Conservation (phyloP, 495 filamentous ascomycete species). For the Platismatia glauca region DNA sequence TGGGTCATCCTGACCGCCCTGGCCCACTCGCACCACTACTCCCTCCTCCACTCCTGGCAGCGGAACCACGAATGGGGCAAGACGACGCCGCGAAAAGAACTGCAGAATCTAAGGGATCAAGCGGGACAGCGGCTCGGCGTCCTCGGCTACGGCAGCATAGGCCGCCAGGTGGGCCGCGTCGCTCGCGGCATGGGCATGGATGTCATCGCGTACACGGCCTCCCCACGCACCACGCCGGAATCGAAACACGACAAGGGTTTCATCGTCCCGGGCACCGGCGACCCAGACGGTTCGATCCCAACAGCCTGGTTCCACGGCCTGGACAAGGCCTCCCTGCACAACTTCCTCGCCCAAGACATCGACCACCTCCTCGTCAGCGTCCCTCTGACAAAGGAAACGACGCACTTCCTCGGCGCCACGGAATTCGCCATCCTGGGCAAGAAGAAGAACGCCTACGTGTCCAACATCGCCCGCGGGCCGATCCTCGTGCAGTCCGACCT, state of each 20-base stretch:
- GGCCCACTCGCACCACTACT: conserved; percentile 47
- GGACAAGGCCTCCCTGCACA: conserved; percentile 47
- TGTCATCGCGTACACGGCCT: conserved; percentile 71
- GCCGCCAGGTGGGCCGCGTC: conserved; percentile 63
- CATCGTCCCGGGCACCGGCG: conserved; percentile 67
- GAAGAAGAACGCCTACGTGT: conserved; percentile 50
- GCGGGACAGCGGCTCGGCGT: conserved; percentile 57
- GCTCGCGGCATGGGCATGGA: conserved; percentile 67
- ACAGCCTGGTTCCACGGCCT: conserved; percentile 63
- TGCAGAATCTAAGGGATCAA: conserved; percentile 36
- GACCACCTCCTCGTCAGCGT: conserved; percentile 69
- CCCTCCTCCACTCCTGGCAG: conserved; percentile 37
- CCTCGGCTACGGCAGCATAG: conserved; percentile 79
- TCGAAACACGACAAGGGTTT: conserved; percentile 56
- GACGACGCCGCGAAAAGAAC: background rate
- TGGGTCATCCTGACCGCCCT: conserved; percentile 55
- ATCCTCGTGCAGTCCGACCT: conserved; percentile 64
- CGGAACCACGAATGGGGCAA: conserved; percentile 34
- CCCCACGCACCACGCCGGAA: conserved; percentile 35
- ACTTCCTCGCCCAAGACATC: conserved; percentile 60
- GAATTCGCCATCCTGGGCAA: conserved; percentile 58
- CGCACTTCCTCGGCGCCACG: conserved; percentile 48
- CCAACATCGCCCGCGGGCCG: conserved; percentile 66
- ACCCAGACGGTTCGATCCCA: conserved; percentile 64
- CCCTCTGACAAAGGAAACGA: conserved; percentile 62